Percentiles rank a stretch among this genome's conserved stretches.
phyloP scores from a whole-genome alignment of 176 grass and related monocot genomes.

The Thalia dealbata region DNA sequence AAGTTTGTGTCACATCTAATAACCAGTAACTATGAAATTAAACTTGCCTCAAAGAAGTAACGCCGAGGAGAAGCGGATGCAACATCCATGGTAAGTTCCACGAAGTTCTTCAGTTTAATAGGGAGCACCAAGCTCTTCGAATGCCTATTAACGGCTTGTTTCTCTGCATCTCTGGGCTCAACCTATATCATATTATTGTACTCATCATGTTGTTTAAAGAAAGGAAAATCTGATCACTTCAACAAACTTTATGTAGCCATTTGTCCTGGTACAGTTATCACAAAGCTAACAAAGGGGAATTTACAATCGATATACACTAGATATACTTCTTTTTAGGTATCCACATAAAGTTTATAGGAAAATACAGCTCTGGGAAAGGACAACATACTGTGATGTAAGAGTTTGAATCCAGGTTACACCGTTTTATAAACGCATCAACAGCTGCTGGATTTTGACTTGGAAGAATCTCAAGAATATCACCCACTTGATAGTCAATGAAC shows the following conservation, averaged over 20 bases:
- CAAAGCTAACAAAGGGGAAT: not conserved
- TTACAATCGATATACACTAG: not conserved
- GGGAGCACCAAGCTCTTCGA: constrained; percentile 26
- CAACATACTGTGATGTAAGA: constrained; percentile 72
- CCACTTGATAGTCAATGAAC: constrained; percentile 64
- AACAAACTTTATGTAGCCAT: not conserved
- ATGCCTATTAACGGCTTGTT: constrained; percentile 32
- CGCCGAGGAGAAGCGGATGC: constrained; percentile 79
- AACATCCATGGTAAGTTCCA: constrained; percentile 84
- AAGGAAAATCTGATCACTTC: not conserved
- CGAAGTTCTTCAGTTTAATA: constrained; percentile 57
- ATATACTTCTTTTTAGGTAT: not conserved
- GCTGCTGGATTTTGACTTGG: constrained; percentile 55
- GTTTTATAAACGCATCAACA: constrained; percentile 75
- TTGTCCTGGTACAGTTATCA: no score
- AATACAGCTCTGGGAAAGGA: constrained; percentile 20
- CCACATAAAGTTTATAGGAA: constrained; percentile 6
- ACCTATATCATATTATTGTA: constrained; percentile 18
- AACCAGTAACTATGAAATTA: constrained; percentile 10
- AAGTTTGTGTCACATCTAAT: not conserved
- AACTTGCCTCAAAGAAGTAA: constrained; percentile 93
- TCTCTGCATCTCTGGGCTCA: constrained; percentile 20
- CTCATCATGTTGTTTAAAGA: not conserved
- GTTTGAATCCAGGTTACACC: constrained; percentile 74
- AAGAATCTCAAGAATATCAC: constrained; percentile 67